phyloP scores from a whole-genome alignment of 345 rosid species.

The Mercurialis annua region DNA sequence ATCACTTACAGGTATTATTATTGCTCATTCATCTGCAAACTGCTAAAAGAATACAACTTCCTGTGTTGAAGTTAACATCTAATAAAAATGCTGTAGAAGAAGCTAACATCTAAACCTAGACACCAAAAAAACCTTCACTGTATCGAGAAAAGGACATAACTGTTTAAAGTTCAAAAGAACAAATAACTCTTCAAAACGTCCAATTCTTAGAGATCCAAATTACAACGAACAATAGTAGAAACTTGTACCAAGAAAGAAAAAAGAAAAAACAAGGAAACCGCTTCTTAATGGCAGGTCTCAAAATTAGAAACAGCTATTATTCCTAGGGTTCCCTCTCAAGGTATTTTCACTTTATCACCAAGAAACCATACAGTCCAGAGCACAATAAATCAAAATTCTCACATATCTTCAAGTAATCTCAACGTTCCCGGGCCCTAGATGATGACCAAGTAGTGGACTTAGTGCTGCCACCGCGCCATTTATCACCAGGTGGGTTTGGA shows the following conservation, averaged over 20 bases:
- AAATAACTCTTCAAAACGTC: background rate
- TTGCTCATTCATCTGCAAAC: no score
- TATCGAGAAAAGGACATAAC: background rate
- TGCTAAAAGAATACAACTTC: no score
- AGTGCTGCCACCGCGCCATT: constrained; percentile 53
- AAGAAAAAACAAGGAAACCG: background rate
- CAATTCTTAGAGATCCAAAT: background rate
- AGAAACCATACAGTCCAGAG: background rate
- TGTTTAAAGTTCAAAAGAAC: background rate
- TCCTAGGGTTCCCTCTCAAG: background rate
- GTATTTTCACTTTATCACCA: constrained; percentile 2
- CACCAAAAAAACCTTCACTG: no score
- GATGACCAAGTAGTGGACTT: constrained; percentile 45
- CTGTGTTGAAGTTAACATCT: no score
- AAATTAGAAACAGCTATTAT: constrained; percentile 17
- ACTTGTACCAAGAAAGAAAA: background rate
- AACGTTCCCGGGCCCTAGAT: constrained; percentile 25
- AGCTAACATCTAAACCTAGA: no score
- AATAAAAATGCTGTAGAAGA: no score
- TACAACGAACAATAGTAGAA: background rate
- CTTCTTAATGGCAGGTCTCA: background rate
- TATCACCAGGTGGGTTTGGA: constrained; percentile 45
- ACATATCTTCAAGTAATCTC: background rate
- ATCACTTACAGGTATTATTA: no score
- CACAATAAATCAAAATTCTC: background rate